Evolutionary conservation across 306 rosid genomes (phyloP).

Genomic region (Rosa rugosa): DNA sequence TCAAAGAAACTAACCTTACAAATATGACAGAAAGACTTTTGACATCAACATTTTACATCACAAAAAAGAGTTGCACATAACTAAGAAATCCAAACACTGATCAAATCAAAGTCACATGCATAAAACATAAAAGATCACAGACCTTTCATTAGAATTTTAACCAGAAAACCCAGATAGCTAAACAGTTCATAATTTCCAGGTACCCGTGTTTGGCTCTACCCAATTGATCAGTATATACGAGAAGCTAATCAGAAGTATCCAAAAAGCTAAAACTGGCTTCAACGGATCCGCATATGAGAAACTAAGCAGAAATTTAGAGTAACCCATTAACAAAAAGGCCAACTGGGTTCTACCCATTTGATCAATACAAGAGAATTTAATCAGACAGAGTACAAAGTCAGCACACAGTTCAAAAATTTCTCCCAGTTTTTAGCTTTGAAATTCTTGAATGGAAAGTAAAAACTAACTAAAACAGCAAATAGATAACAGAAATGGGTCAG

Average conservation of each 20-base stretch:
- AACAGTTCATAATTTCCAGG: neutral
- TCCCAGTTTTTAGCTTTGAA: neutral
- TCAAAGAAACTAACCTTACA: neutral
- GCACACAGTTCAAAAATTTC: neutral
- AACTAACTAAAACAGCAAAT: neutral
- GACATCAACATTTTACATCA: neutral
- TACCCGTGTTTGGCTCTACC: neutral
- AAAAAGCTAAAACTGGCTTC: neutral
- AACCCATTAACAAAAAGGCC: neutral
- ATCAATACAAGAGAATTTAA: neutral
- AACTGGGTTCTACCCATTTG: neutral
- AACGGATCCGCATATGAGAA: neutral
- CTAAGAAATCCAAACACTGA: neutral
- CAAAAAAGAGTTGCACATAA: too few relatives aligned
- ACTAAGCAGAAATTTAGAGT: neutral
- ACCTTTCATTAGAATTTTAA: neutral
- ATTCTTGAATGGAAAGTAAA: neutral
- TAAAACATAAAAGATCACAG: constrained; percentile 11
- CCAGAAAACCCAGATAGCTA: neutral
- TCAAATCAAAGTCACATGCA: neutral
- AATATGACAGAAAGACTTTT: neutral
- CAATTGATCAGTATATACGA: neutral
- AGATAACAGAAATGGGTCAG: neutral
- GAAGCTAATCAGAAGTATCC: neutral
- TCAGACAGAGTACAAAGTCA: neutral